These are phyloP conservation scores for Solanum gracilifrons DNA, from an alignment of 257 asterid genomes.

Conservation along the genomic window DNA sequence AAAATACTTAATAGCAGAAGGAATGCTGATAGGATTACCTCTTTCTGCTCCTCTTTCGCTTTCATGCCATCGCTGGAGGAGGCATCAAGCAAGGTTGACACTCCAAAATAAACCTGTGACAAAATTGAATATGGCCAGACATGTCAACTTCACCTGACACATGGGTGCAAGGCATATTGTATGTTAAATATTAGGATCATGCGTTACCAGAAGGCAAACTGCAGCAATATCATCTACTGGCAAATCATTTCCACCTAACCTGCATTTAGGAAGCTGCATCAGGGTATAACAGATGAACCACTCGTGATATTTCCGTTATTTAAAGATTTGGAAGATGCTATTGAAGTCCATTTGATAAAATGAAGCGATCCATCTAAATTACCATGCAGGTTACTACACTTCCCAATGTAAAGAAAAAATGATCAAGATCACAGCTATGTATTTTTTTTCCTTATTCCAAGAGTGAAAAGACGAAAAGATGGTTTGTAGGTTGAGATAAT, in stretches of 20 bases:
- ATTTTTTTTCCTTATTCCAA: background rate
- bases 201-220: conserved; percentile 69
- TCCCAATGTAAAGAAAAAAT: background rate
- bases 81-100: conserved; percentile 82
- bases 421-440: background rate
- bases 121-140: background rate
- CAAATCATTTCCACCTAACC: conserved; percentile 73
- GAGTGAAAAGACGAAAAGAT: background rate
- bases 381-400: background rate
- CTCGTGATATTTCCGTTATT: background rate
- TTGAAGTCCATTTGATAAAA: background rate
- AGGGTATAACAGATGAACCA: background rate
- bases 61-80: conserved; percentile 65
- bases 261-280: conserved; percentile 17
- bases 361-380: background rate
- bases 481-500: background rate
- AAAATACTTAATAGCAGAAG: background rate
- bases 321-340: background rate
- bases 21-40: conserved; percentile 32
- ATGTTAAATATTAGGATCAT: background rate
- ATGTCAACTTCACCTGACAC: background rate
- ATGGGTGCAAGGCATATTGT: background rate
- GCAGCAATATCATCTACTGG: conserved; percentile 97
- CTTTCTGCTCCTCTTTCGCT: conserved; percentile 91
- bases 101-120: conserved; percentile 83